Evolutionary conservation across 2,329 filamentous ascomycete genomes (phyloP).

Genomic region (Trichoderma sp.): DNA sequence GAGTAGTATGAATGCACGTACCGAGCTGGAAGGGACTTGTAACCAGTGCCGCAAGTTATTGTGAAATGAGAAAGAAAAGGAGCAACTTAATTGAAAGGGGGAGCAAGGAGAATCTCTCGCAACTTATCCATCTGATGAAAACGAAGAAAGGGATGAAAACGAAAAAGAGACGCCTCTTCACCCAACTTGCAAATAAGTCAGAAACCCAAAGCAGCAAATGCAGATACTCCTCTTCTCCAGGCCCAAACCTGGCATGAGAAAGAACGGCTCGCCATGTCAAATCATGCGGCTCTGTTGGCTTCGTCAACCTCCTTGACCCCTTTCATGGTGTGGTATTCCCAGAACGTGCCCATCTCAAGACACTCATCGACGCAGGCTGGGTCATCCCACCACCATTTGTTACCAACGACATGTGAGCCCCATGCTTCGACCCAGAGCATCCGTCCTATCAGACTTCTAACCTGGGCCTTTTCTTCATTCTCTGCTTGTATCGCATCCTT

Average conservation of each 20-base stretch:
- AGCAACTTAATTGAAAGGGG: too few species aligned
- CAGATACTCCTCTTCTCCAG: not conserved
- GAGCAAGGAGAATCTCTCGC: too few species aligned
- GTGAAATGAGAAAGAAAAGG: too few species aligned
- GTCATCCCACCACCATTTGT: constrained; percentile 66
- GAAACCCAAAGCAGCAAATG: not conserved
- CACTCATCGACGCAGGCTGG: constrained; percentile 58
- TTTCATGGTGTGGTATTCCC: constrained; percentile 61
- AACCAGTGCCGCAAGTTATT: too few species aligned
- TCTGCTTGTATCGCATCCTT: constrained; percentile 29
- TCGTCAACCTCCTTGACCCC: constrained; percentile 50
- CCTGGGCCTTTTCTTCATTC: constrained; percentile 46
- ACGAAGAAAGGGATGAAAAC: too few species aligned
- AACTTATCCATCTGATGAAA: too few species aligned
- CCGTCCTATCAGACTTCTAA: constrained; percentile 56
- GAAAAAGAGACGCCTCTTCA: not conserved
- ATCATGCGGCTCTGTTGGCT: not conserved
- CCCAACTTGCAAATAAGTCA: not conserved
- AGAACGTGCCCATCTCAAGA: constrained; percentile 54
- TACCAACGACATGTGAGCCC: constrained; percentile 54
- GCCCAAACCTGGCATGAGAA: not conserved
- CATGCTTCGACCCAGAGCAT: constrained; percentile 65
- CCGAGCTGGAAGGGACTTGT: too few species aligned
- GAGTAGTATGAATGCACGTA: too few species aligned
- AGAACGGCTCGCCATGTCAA: not conserved